A percentile compares a stretch with the other conserved stretches of the same genome.
These are phyloP conservation scores for Chloranthus sessilifolius DNA, from an alignment of 164 flowering plant genomes.

Conservation along the genomic window DNA sequence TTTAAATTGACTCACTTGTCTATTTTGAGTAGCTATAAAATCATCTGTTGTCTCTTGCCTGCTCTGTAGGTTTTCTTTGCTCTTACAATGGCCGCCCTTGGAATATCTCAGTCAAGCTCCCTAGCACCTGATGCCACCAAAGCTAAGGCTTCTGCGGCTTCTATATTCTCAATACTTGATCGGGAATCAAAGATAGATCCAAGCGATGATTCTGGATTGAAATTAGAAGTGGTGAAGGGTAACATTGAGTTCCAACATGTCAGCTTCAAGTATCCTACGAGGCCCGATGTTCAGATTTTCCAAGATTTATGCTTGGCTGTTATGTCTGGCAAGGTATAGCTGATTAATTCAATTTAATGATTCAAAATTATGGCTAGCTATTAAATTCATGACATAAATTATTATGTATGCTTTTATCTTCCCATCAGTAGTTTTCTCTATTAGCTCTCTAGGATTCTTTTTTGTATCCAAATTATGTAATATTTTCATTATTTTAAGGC, in stretches of 20 bases:
- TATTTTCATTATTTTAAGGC: too few species aligned
- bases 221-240: slow-evolving; percentile 33
- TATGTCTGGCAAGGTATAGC: slow-evolving; percentile 38
- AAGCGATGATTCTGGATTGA: slow-evolving; percentile 31
- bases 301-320: slow-evolving; percentile 36
- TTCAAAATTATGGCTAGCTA: too few species aligned
- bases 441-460: too few species aligned
- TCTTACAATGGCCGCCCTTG: slow-evolving; percentile 36
- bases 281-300: slow-evolving; percentile 41
- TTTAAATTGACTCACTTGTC: too few species aligned
- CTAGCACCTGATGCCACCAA: slow-evolving; percentile 37
- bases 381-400: too few species aligned
- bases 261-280: slow-evolving; percentile 44
- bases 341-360: neutral
- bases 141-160: slow-evolving; percentile 36
- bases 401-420: too few species aligned
- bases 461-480: too few species aligned
- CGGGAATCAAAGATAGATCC: slow-evolving; percentile 40
- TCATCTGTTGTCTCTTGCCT: too few species aligned
- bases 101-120: slow-evolving; percentile 34
- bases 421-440: too few species aligned
- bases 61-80: slow-evolving; percentile 50
- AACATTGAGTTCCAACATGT: slow-evolving; percentile 43
- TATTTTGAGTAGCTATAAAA: too few species aligned
- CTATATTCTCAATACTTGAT: slow-evolving; percentile 42